Base-by-base conservation (phyloP, 2,329 filamentous ascomycete genomes). In the Helotiales sp. region DNA sequence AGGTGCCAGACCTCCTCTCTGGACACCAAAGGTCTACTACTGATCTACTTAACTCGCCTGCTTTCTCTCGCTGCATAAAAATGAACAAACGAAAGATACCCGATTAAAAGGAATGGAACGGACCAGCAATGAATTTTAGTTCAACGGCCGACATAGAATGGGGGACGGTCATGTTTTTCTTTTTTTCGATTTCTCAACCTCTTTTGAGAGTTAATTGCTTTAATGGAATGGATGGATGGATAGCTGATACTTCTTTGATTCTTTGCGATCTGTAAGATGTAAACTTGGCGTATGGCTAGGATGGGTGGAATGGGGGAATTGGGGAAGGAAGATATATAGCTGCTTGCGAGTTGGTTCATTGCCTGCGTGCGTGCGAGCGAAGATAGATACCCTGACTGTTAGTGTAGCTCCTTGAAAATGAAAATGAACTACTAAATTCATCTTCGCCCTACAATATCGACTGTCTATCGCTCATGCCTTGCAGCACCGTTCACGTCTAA, bases 1-100 rank as follows among this genome's bases (percentile, higher is more conserved):
- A 68, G 82, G 81, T 63, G 86, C 83, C 40, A 76, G 82, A 67
- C 86, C 88, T 55, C 88, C 88, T 3, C 85, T 89, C 71, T 89
- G 85, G 75, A 74, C 85, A 73, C 83, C 86, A 75, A 86, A 86
- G 79, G 58, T 77, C 22, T 75, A 74, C 50, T 78, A 77, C 63
- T 78, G 50, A 72, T 65, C 47, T 22, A 20, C 4, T 54, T n/a
- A 11, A 4, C 32, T 45, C 26, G 50, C 24, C 5, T n/a, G n/a
- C 3, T 49, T 24, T 37, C 22, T 40, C 58, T 15, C 22, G n/a
- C 17, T 47, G 26, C 57, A 60, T 28, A 45, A 20, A 32, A 43
- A 43, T 22, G 22, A 43, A 13, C 37, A 26, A 47, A 26, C 22
- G 22, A 47, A 60, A 45, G 22, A 45, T 60, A 60, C 57, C 57